Evolutionary conservation across 495 filamentous ascomycete species (phyloP), one percentile per base, ranked within the genome.

Genomic region (Cenococcum geophilum): DNA sequence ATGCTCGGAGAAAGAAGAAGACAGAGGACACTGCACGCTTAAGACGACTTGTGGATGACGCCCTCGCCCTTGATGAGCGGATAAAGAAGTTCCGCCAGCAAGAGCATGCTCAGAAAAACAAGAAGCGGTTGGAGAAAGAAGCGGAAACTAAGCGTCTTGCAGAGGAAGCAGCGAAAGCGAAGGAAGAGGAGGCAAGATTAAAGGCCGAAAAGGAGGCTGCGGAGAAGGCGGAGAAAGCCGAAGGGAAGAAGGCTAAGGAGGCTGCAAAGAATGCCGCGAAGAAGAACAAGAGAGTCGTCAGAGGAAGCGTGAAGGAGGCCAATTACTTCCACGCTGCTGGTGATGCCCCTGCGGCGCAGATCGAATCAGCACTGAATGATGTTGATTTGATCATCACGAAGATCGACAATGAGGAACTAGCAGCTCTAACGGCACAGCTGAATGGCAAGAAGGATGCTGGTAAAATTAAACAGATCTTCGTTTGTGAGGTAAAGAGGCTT

Each of bases 1-100:
- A 96, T 72, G 87, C 90, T 40, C 89, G 93, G 73, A 90, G 92
- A 75, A 97, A 97, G 89, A 93, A 89, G 82, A 98, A 98, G 91
- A 89, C 85, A 20, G 93, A 98, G 82, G 93, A 98, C 75, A 95
- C 86, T 66, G 83, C 88, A 36, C 89, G 93, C 68, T 82, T 97
- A 61, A 84, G 92, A 65, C 86, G 89, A 74, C 76, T 97, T 48
- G 83, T 98, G 36, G 95, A 98, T 72, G 88, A 95, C 69, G 83
- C 80, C 61, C 82, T 89, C 25, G 83, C 83, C 53, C 77, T 80
- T 47, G 93, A 98, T 72, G 91, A 95, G 78, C 89, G 93, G 64
- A 97, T 97, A 81, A 96, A 95, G 89, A 84, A 83, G 68, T 98
- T 98, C 89, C 82, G 84, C 54, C 85, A 97, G 77, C 84, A 88